Evolutionary conservation across 768 basidiomycete genomes (phyloP), one percentile per base, ranked within the genome.

Genomic region (Leucogyrophana mollusca): DNA sequence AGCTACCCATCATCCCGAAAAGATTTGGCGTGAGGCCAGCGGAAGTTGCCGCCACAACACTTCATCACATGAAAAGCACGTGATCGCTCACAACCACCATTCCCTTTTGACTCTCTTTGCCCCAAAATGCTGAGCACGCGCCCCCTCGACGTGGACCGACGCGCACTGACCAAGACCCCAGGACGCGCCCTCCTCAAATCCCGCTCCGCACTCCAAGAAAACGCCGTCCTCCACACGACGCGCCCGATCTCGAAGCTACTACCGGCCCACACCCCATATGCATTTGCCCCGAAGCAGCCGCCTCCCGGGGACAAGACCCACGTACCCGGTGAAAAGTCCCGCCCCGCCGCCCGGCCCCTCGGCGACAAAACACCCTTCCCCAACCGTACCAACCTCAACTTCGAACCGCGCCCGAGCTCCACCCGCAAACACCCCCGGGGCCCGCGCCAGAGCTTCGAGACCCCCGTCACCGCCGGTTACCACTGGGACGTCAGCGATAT

Each of bases 401-500:
- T 43, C 43, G 7, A 48, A 58, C 22, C 56, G 60, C 77, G 83
- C 4, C 82, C 87, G 0, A 88, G 86, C 51, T 87, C 87, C 4
- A 72, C 77, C 20, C 73, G 89, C 37, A 85, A 79, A 59, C 82
- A 82, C 42, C 82, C 82, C 32, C 66, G 75, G 32, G 79, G 72
- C 47, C 70, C 71, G 20, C 68, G 63, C 35, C 74, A 74, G 50
- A 67, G 48, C 13, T 85, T 86, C 52, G 74, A 85, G 56, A 91
- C 90, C 0, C 90, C 90, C 2, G 52, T 74, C 32, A 82, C 80
- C 16, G 70, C 66, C 9, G 87, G 85, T 3, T 73, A 81, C 51
- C 79, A 85, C 46, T 92, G 88, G 89, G 87, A 92, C 54, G 76
- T 87, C 25, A 82, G 79, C 53, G 86, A 88, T 37, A 67, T 65